Evolutionary conservation across 2,329 filamentous ascomycete species (phyloP).

Genomic region (Reticulascus tulasneorum): DNA sequence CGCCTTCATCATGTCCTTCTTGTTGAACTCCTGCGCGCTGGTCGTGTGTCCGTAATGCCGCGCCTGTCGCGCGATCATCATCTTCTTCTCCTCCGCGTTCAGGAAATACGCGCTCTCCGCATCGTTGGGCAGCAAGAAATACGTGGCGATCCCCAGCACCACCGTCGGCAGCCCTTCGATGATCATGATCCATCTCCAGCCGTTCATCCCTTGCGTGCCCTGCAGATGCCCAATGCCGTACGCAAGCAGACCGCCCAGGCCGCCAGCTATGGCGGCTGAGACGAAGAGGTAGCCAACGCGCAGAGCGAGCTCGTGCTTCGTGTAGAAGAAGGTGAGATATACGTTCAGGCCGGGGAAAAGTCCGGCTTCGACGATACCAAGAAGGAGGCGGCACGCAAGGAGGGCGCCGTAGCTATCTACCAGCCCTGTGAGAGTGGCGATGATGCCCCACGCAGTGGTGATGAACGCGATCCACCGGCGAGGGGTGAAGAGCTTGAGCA

Average conservation of each 20-base stretch:
- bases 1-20: slow-evolving; percentile 61
- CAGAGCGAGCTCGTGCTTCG: slow-evolving; percentile 66
- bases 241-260: slow-evolving; percentile 67
- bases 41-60: slow-evolving; percentile 45
- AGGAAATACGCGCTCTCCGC: slow-evolving; percentile 28
- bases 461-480: slow-evolving; percentile 63
- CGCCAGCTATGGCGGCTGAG: slow-evolving; percentile 66
- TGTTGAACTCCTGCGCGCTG: slow-evolving; percentile 43
- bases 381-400: slow-evolving; percentile 63
- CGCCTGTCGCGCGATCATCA: slow-evolving; percentile 20
- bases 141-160: slow-evolving; percentile 45
- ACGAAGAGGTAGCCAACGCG: slow-evolving; percentile 72
- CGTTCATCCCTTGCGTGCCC: slow-evolving; percentile 57
- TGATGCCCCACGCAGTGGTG: slow-evolving; percentile 59
- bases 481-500: slow-evolving; percentile 60
- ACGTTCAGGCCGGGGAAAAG: slow-evolving; percentile 66
- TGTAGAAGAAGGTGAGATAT: slow-evolving; percentile 75
- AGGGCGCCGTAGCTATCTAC: slow-evolving; percentile 61
- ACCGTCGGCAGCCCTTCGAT: slow-evolving; percentile 46
- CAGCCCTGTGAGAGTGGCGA: slow-evolving; percentile 67
- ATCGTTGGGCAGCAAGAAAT: slow-evolving; percentile 51
- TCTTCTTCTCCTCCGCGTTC: slow-evolving; percentile 27
- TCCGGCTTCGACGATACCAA: slow-evolving; percentile 66
- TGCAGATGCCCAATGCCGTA: slow-evolving; percentile 73
- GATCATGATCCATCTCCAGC: slow-evolving; percentile 72